Evolutionary conservation across 1,139 yeast genomes (phyloP).

Genomic region (Scheffersomyces lignicola): DNA sequence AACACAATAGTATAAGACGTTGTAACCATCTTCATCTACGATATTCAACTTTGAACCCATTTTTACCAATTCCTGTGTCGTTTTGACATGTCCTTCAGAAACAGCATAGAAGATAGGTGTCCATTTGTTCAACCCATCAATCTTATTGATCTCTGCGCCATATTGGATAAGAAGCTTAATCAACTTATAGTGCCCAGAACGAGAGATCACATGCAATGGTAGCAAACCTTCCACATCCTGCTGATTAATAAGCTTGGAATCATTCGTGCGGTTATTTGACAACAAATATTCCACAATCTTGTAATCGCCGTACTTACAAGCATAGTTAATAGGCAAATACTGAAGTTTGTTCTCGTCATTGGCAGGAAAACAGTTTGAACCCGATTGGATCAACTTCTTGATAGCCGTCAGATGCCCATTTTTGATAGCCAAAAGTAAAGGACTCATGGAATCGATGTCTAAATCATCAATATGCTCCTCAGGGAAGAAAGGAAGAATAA

Average conservation of each 20-base stretch:
- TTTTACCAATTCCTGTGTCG: slow-evolving; percentile 69
- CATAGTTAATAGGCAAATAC: slow-evolving; percentile 84
- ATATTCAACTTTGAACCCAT: slow-evolving; percentile 72
- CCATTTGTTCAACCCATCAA: slow-evolving; percentile 90
- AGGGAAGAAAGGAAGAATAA: slow-evolving; percentile 43
- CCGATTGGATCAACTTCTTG: slow-evolving; percentile 39
- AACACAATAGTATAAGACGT: slow-evolving; percentile 85
- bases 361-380: slow-evolving; percentile 59
- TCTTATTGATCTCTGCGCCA: slow-evolving; percentile 77
- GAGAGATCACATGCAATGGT: slow-evolving; percentile 86
- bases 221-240: slow-evolving; percentile 86
- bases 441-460: slow-evolving; percentile 78
- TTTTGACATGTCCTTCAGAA: slow-evolving; percentile 73
- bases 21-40: slow-evolving; percentile 80
- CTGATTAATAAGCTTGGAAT: slow-evolving; percentile 34
- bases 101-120: slow-evolving; percentile 92
- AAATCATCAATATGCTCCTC: slow-evolving; percentile 45
- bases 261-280: slow-evolving; percentile 28
- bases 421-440: slow-evolving; percentile 76
- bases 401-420: slow-evolving; percentile 62
- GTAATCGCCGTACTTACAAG: slow-evolving; percentile 82
- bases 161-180: slow-evolving; percentile 66
- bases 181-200: slow-evolving; percentile 74
- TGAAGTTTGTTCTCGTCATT: slow-evolving; percentile 50
- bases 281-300: slow-evolving; percentile 65